These are phyloP conservation scores for Sugiyamaella mastotermitis DNA, from an alignment of 805 yeast genomes.

Conservation along the genomic window DNA sequence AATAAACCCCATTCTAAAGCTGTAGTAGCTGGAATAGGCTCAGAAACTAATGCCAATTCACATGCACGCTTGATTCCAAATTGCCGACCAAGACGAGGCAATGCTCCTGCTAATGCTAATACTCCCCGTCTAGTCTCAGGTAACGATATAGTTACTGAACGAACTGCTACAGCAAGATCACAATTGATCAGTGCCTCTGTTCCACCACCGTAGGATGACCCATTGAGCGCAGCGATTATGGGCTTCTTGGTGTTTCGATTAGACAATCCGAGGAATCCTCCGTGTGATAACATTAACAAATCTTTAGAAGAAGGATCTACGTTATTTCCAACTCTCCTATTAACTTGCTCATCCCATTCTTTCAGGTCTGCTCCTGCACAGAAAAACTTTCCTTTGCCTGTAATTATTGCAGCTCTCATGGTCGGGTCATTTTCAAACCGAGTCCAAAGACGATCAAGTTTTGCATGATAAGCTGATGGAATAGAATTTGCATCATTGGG, in stretches of 20 bases:
- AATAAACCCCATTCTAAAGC: constrained; percentile 24
- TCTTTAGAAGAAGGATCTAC: background rate
- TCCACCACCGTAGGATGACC: constrained; percentile 26
- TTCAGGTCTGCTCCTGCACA: constrained; percentile 28
- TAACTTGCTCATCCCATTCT: constrained; percentile 4
- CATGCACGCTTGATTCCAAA: constrained; percentile 22
- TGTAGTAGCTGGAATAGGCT: constrained; percentile 23
- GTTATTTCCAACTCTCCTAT: background rate
- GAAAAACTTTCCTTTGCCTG: constrained; percentile 25
- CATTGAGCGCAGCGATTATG: constrained; percentile 25
- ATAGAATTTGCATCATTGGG: constrained; percentile 18
- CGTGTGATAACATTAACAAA: constrained; percentile 1
- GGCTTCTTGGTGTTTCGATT: constrained; percentile 22
- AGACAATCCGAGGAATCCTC: constrained; percentile 24
- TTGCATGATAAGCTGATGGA: constrained; percentile 15
- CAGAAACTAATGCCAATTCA: constrained; percentile 23
- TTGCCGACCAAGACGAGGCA: constrained; percentile 22
- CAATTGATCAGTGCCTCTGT: constrained; percentile 25
- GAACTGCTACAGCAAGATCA: constrained; percentile 23
- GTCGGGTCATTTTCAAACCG: constrained; percentile 17
- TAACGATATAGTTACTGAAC: constrained; percentile 19
- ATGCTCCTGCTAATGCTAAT: constrained; percentile 24
- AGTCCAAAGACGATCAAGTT: constrained; percentile 17
- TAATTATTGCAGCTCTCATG: constrained; percentile 22
- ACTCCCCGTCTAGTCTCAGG: constrained; percentile 26